A percentile compares a stretch with the other conserved stretches of the same genome.
Conservation (phyloP, 768 basidiomycete genomes). For the Russula lepida region DNA sequence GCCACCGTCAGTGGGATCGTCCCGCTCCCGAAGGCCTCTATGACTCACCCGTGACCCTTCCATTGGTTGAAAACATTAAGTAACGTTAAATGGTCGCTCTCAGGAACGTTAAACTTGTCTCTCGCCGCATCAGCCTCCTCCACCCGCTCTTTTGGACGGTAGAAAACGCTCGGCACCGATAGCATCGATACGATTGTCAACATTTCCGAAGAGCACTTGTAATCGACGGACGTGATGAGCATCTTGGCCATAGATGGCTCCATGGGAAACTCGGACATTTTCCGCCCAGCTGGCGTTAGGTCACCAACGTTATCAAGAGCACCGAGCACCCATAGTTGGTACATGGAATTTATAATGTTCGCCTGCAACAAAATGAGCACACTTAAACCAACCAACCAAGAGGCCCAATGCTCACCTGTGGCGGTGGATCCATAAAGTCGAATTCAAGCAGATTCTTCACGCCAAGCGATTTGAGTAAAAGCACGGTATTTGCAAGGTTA, state of each 20-base stretch:
- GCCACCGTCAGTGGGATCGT: neutral
- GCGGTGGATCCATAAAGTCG: constrained; percentile 99
- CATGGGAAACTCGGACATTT: constrained; percentile 99
- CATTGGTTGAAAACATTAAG: constrained; percentile 97
- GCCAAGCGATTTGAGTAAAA: constrained; percentile 89
- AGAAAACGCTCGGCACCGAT: constrained; percentile 95
- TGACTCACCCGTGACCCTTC: constrained; percentile 84
- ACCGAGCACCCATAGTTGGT: constrained; percentile 97
- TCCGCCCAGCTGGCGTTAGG: constrained; percentile 81
- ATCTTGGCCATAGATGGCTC: constrained; percentile 99
- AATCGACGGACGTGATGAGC: constrained; percentile 92
- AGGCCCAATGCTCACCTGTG: constrained; percentile 51
- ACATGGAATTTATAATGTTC: constrained; percentile 98
- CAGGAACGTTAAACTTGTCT: constrained; percentile 98
- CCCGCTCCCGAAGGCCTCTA: no score
- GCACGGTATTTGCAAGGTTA: constrained; percentile 93
- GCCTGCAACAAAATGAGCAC: constrained; percentile 40
- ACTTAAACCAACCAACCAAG: neutral
- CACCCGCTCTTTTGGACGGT: constrained; percentile 92
- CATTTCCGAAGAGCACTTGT: constrained; percentile 91
- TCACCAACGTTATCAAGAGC: constrained; percentile 98
- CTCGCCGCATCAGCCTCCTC: constrained; percentile 96
- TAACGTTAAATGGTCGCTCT: constrained; percentile 93
- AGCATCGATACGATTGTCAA: constrained; percentile 98
- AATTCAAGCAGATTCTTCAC: constrained; percentile 97